Percentiles rank a stretch among this genome's conserved stretches.
phyloP scores from a whole-genome alignment of 768 basidiomycete genomes.

The Tulasnella sp. region DNA sequence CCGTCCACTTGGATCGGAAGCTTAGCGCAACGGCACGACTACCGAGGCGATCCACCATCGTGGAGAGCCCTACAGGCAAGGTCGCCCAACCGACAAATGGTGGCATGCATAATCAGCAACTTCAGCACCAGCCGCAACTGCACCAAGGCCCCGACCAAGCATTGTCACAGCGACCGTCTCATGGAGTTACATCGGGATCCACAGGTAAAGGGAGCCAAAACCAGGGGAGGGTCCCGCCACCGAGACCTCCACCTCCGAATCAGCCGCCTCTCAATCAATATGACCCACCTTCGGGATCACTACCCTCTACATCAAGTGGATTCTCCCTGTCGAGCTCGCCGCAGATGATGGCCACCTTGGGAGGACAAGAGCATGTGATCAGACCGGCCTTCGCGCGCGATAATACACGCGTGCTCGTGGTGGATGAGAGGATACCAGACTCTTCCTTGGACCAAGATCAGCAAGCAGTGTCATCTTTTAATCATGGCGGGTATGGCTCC shows the following conservation, averaged over 20 bases:
- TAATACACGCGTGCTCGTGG: conserved; percentile 80
- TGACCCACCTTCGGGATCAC: conserved; percentile 7
- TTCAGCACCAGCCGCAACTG: conserved; percentile 30
- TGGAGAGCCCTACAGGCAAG: conserved; percentile 87
- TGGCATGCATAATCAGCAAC: conserved; percentile 30
- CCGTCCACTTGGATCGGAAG: conserved; percentile 89
- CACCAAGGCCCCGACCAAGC: background rate
- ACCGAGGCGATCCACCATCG: conserved; percentile 88
- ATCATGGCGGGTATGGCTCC: background rate
- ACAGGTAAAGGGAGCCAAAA: background rate
- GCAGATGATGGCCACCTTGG: conserved; percentile 28
- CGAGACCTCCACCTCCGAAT: conserved; percentile 24
- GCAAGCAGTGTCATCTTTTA: conserved; percentile 33
- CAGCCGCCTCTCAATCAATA: conserved; percentile 25
- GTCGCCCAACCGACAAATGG: conserved; percentile 65
- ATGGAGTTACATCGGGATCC: background rate
- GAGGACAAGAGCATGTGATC: conserved; percentile 37
- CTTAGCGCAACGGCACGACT: conserved; percentile 84
- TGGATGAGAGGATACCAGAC: conserved; percentile 50
- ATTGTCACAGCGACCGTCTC: background rate
- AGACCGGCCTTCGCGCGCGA: conserved; percentile 64
- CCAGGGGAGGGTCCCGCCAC: conserved; percentile 9
- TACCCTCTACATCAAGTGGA: conserved; percentile 7
- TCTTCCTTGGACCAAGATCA: background rate
- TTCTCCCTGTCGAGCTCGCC: conserved; percentile 14